phyloP scores from a whole-genome alignment of 2,329 filamentous ascomycete genomes.

The Apiospora koreana region DNA sequence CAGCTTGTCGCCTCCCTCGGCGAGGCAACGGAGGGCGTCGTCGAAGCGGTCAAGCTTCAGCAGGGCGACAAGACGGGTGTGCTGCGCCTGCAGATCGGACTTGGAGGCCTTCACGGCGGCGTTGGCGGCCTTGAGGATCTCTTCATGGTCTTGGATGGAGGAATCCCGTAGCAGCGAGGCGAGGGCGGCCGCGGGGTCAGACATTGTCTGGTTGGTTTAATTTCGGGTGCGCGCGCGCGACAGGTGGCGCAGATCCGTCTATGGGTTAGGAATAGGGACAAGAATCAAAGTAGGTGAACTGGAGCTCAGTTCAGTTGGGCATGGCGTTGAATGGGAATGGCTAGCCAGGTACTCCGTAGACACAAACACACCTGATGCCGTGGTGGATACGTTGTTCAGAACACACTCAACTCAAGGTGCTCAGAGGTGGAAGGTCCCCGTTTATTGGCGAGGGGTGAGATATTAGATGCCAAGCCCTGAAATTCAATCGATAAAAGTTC shows the following conservation, averaged over 20 bases:
- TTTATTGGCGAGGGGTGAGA: slow-evolving; percentile 3
- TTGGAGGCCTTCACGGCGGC: slow-evolving; percentile 64
- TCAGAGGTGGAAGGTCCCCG: neutral
- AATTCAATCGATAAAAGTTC: slow-evolving; percentile 5
- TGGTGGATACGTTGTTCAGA: slow-evolving; percentile 8
- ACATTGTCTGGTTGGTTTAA: slow-evolving; percentile 24
- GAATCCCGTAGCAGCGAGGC: slow-evolving; percentile 55
- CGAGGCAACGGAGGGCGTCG: slow-evolving; percentile 71
- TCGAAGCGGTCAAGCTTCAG: slow-evolving; percentile 82
- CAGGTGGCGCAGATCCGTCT: neutral
- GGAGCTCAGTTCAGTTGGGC: neutral
- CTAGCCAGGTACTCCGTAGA: neutral
- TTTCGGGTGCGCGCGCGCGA: neutral
- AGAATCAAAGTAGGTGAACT: neutral
- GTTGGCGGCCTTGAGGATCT: slow-evolving; percentile 67
- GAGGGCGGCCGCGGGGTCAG: slow-evolving; percentile 52
- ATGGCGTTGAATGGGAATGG: neutral
- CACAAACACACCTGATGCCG: neutral
- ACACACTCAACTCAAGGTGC: neutral
- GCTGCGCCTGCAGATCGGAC: slow-evolving; percentile 56
- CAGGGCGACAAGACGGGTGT: slow-evolving; percentile 72
- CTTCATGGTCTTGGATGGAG: slow-evolving; percentile 70
- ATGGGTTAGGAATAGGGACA: neutral
- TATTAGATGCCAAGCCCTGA: slow-evolving; percentile 4
- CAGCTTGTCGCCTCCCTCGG: slow-evolving; percentile 61